A percentile compares a stretch with the other conserved stretches of the same genome.
These are phyloP conservation scores for Pulveroboletus sp. DNA, from an alignment of 768 basidiomycete species.

Conservation along the genomic window DNA sequence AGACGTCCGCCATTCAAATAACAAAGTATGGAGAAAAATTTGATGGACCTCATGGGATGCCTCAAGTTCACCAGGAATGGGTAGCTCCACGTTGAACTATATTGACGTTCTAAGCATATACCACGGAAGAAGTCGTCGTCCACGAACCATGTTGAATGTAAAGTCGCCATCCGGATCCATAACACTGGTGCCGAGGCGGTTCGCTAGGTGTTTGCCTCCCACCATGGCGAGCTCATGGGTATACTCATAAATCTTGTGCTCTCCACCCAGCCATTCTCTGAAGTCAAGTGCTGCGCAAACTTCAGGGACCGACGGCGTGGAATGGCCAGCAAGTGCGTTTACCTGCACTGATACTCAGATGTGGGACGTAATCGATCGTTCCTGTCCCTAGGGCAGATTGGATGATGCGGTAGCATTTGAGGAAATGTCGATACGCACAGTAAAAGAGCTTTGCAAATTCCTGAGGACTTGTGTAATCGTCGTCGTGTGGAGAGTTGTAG, in stretches of 20 bases:
- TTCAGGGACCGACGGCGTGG: slow-evolving; percentile 1
- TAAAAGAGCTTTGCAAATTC: slow-evolving; percentile 50
- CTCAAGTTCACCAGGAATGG: slow-evolving; percentile 27
- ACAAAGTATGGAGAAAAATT: slow-evolving; percentile 16
- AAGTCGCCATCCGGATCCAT: slow-evolving; percentile 59
- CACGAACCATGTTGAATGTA: slow-evolving; percentile 63
- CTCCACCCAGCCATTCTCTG: slow-evolving; percentile 70
- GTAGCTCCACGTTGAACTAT: slow-evolving; percentile 41
- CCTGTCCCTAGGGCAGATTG: slow-evolving; percentile 48
- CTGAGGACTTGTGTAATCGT: slow-evolving; percentile 23
- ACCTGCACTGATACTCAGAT: slow-evolving; percentile 54
- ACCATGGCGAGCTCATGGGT: slow-evolving; percentile 62
- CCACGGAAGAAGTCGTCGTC: no score
- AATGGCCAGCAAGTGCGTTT: neutral
- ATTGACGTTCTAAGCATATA: neutral
- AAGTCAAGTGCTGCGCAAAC: slow-evolving; percentile 59
- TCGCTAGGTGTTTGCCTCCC: slow-evolving; percentile 58
- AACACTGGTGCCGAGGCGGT: slow-evolving; percentile 54
- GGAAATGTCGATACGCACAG: slow-evolving; percentile 21
- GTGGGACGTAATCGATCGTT: slow-evolving; percentile 52
- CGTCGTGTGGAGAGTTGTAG: slow-evolving; percentile 47
- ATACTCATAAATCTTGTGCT: slow-evolving; percentile 64
- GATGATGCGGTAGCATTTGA: neutral
- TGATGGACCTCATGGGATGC: slow-evolving; percentile 8
- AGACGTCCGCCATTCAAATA: slow-evolving; percentile 20